These are phyloP conservation scores for Aspergillus sclerotioniger DNA, from an alignment of 495 filamentous ascomycete species.

Conservation along the genomic window DNA sequence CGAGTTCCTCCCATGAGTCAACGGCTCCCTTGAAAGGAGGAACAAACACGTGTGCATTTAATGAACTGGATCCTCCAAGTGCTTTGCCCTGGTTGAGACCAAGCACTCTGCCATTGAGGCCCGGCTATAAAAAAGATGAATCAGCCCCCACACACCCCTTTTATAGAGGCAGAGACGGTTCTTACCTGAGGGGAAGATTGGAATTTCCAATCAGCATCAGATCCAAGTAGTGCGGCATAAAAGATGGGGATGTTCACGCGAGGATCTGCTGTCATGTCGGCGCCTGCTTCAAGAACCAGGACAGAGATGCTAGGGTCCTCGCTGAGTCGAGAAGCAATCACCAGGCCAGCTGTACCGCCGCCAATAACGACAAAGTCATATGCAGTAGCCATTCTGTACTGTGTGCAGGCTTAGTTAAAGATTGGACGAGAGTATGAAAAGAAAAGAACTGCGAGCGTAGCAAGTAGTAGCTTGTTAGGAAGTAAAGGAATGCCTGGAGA, in stretches of 20 bases:
- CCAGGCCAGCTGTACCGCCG: conserved; percentile 49
- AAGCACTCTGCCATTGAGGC: conserved; percentile 8
- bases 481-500: not conserved
- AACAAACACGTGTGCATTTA: conserved; percentile 9
- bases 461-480: conserved; percentile 1
- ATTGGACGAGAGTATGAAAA: conserved; percentile 6
- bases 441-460: conserved; percentile 4
- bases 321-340: conserved; percentile 48
- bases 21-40: conserved; percentile 7
- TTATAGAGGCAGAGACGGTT: conserved; percentile 3
- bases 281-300: conserved; percentile 55
- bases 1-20: conserved; percentile 7
- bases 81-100: conserved; percentile 9
- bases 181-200: conserved; percentile 7
- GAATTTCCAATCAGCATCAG: conserved; percentile 8
- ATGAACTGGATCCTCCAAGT: conserved; percentile 7
- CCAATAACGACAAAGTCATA: conserved; percentile 24
- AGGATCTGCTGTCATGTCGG: conserved; percentile 23
- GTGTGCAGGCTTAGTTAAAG: conserved; percentile 1
- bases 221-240: conserved; percentile 8
- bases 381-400: conserved; percentile 7
- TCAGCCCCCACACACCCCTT: no score
- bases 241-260: conserved; percentile 8
- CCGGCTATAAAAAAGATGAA: conserved; percentile 5
- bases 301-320: conserved; percentile 42